Base-by-base conservation (phyloP, 2,329 filamentous ascomycete genomes). In the Trichophyton rubrum region DNA sequence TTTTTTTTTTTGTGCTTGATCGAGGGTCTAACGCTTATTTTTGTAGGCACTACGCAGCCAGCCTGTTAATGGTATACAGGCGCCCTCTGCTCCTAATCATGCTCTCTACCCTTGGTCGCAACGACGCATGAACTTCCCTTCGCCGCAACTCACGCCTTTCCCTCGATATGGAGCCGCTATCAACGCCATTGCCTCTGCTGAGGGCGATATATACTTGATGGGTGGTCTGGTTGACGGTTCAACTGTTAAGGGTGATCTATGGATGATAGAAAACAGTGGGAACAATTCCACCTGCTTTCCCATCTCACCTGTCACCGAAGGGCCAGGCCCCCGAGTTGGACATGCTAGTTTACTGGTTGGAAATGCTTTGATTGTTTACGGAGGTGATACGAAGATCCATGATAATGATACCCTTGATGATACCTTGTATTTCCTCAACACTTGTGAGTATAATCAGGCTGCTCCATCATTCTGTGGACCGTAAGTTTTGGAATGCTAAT, bases 341-440 rank as follows among this genome's bases (percentile, higher is more conserved):
- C 93, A 99, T 76, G 82, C 92, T 20, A 95, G 91, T 78, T 79
- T 99, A 68, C 80, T 99, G 15, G 93, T 99, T 59, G 95, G 95
- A 61, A 99, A 99, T 74, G 93, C 93, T 0, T 99, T 97, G 72
- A 99, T 99, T 67, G 93, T 99, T 11, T 99, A 97, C 70, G 95
- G 93, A 57, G 93, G 93, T 70, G 95, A 99, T 73, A 99, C 93
- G 58, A 99, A 99, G 75, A 87, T 96, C 71, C 90, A 96, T 60
- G 93, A 97, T 69, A 84, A 85, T 35, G 93, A 99, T 73, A 81
- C 89, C 56, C 78, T 99, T 61, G 93, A 99, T 69, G 92, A 99
- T 75, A 97, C 93, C 0, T 78, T 99, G 11, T 99, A 99, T 74
- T 82, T 99, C 58, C 80, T 99, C 58, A 99, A 99, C 76, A 99